phyloP scores from a whole-genome alignment of 2,329 filamentous ascomycete species.

The Colletotrichum sp. region DNA sequence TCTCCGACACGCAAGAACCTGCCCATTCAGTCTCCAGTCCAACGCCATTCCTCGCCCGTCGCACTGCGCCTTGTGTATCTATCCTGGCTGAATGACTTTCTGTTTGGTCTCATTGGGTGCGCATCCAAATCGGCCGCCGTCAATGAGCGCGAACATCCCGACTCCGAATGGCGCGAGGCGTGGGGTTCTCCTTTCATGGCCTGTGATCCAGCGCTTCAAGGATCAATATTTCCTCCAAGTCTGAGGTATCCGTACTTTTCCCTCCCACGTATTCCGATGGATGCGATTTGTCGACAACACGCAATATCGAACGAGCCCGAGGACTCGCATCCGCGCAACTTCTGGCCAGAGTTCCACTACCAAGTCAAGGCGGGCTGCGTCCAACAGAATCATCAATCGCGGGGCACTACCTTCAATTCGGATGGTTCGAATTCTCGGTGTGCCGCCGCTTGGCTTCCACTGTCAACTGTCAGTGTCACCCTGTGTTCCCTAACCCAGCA shows the following conservation, averaged over 20 bases:
- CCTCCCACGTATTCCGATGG: background rate
- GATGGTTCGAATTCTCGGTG: background rate
- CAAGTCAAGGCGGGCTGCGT: background rate
- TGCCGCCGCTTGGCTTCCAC: background rate
- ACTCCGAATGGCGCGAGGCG: background rate
- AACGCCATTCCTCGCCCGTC: background rate
- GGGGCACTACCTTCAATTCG: background rate
- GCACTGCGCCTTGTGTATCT: background rate
- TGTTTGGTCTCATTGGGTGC: background rate
- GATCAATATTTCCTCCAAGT: background rate
- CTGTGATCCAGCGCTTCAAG: background rate
- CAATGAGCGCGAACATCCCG: background rate
- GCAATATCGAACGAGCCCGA: background rate
- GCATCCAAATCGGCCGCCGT: background rate
- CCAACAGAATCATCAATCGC: background rate
- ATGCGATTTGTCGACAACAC: background rate
- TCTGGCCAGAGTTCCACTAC: background rate
- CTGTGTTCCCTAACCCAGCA: conserved; percentile 5
- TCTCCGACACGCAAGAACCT: background rate
- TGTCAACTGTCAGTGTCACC: background rate
- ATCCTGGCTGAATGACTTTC: conserved; percentile 5
- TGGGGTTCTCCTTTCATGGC: background rate
- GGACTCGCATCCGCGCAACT: background rate
- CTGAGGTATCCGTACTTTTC: background rate
- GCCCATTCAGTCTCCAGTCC: background rate